These are phyloP conservation scores for Eucalyptus erythrocorys DNA, from an alignment of 345 rosid genomes.

Conservation along the genomic window DNA sequence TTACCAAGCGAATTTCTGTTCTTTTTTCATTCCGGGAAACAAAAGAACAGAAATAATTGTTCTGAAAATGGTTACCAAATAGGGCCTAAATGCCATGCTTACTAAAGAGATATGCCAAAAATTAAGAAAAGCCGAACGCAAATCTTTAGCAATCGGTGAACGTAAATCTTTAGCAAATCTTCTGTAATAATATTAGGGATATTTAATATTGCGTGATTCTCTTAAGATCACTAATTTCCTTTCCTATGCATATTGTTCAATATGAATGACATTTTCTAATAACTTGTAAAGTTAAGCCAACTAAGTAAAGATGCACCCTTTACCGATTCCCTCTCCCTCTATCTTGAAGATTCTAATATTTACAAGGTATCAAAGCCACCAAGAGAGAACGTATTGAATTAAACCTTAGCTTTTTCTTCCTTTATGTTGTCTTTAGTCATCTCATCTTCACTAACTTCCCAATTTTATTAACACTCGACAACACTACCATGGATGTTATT, in stretches of 20 bases:
- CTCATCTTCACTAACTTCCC: background rate
- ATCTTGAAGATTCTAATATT: background rate
- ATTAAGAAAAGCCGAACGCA: no score
- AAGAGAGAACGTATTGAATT: background rate
- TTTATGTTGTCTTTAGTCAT: background rate
- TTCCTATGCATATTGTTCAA: no score
- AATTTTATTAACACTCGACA: background rate
- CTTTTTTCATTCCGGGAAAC: rapidly evolving
- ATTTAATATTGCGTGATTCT: no score
- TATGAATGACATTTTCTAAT: background rate
- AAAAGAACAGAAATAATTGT: no score
- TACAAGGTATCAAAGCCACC: background rate
- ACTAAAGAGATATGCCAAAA: no score
- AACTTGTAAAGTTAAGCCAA: no score
- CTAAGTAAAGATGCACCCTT: background rate
- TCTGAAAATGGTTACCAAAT: rapidly evolving
- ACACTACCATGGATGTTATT: background rate
- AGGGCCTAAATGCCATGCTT: no score
- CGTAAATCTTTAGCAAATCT: no score
- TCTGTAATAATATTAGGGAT: no score
- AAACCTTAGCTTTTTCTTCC: background rate
- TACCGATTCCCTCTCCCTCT: background rate
- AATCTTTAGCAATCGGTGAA: no score
- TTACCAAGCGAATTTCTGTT: no score
- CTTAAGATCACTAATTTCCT: background rate